Evolutionary conservation across 306 rosid species (phyloP), one percentile per base, ranked within the genome.

Genomic region (Ziziphus jujuba): DNA sequence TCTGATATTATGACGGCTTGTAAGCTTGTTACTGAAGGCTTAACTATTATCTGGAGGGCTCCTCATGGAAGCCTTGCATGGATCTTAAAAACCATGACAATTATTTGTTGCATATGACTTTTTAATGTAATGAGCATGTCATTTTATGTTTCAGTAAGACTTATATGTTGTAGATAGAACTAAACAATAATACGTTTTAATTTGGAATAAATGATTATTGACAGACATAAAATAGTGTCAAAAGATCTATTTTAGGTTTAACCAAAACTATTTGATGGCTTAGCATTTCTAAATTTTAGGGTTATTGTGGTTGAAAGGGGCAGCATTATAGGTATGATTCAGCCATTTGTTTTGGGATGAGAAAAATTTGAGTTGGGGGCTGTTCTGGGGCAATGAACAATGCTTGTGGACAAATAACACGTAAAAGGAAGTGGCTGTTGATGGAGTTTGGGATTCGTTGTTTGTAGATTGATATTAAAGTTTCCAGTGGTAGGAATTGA

Each of bases 181-280:
- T 17, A 6, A 12, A 25, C 43, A 31, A 51, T 70, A 47, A 3
- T 45, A 28, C n/a, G n/a, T n/a, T 73, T 33, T 36, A 2, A 36
- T 36, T 36, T 7, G 6, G 6, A 11, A 36, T 6, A 36, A 36
- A 3, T 36, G 43, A 36, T 36, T 36, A 35, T 35, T 6, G 43
- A 36, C 43, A 6, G 9, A 6, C 9, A 40, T 12, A 7, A 40
- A 40, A 10, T 40, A 40, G 9, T 12, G 1, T 7, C 45, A 40
- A 40, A 60, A 50, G 56, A 15, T 15, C 77, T 77, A 36, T 7
- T 12, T 40, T 20, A 22, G 59, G 33, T 4, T 60, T 40, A 17
- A 28, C 33, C 33, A 28, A 28, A 28, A 28, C 33, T 28, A 28
- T 28, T 28, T 28, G 33, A 28, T 28, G 33, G 33, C 33, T 28